Evolutionary conservation across 352 stramenopile species (phyloP).

Genomic region (Phytophthora multivora): DNA sequence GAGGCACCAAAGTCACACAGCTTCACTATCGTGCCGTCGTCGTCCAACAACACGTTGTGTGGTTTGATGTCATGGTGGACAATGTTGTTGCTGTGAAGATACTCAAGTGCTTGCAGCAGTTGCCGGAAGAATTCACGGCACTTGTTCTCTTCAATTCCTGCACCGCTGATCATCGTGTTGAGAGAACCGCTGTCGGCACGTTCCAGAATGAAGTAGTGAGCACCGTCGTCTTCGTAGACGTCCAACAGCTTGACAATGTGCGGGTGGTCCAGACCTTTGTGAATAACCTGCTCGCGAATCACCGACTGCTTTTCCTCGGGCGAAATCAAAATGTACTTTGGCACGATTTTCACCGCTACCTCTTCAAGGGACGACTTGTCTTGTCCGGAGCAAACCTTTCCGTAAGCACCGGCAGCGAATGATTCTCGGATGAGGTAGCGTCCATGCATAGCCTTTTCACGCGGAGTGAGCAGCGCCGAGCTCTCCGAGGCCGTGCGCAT

Average conservation of each 20-base stretch:
- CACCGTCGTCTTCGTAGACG: constrained; percentile 71
- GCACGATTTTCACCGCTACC: constrained; percentile 79
- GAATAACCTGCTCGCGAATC: constrained; percentile 73
- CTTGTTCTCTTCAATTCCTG: constrained; percentile 53
- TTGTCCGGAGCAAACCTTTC: constrained; percentile 63
- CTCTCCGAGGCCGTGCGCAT: constrained; percentile 40
- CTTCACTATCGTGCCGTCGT: constrained; percentile 56
- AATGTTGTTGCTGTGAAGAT: constrained; percentile 77
- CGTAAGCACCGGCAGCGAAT: constrained; percentile 73
- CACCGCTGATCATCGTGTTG: constrained; percentile 52
- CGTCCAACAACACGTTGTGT: constrained; percentile 75
- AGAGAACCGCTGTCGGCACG: constrained; percentile 63
- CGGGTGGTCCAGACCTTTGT: constrained; percentile 65
- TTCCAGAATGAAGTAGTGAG: constrained; percentile 80
- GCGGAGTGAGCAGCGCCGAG: constrained; percentile 45
- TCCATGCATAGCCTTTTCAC: constrained; percentile 71
- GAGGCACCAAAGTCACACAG: constrained; percentile 88
- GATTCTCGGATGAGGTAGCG: constrained; percentile 78
- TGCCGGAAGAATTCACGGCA: constrained; percentile 64
- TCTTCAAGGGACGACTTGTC: constrained; percentile 54
- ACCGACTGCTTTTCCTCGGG: constrained; percentile 76
- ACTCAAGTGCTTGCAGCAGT: constrained; percentile 65
- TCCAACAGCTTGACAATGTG: constrained; percentile 82
- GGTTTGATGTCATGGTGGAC: constrained; percentile 93
- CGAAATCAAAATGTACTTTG: constrained; percentile 73